Evolutionary conservation across 2,329 filamentous ascomycete genomes (phyloP).

Genomic region (Aureobasidium sp.): DNA sequence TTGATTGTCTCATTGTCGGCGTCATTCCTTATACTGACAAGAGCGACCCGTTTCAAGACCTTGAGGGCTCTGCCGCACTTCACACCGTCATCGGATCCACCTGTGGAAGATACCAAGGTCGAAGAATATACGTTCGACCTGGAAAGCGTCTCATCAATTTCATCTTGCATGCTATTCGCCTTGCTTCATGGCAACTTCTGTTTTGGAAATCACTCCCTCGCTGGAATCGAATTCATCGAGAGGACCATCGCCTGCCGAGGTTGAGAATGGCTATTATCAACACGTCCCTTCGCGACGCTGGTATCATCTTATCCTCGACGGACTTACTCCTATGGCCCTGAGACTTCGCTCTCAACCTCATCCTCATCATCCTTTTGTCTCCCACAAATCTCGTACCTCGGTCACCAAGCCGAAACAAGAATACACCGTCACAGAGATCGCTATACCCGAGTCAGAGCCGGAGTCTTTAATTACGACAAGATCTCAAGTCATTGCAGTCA

Average conservation of each 20-base stretch:
- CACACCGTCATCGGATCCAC: neutral
- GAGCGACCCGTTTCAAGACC: neutral
- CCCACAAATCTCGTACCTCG: neutral
- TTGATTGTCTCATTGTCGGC: neutral
- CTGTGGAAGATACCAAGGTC: neutral
- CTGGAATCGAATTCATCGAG: neutral
- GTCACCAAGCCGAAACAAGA: neutral
- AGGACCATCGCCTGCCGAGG: neutral
- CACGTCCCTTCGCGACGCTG: neutral
- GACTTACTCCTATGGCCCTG: neutral
- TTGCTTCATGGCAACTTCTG: neutral
- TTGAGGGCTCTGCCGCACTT: neutral
- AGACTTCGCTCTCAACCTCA: neutral
- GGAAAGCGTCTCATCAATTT: neutral
- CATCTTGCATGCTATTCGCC: neutral
- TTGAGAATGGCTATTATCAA: slow-evolving; percentile 13
- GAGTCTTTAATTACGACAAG: neutral
- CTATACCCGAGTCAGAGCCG: neutral
- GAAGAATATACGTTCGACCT: neutral
- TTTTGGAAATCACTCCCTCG: neutral
- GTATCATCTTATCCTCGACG: neutral
- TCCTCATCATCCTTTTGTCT: neutral
- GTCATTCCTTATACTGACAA: neutral
- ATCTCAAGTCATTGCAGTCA: neutral
- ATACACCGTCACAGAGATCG: neutral